Evolutionary conservation across 441 rosid genomes (phyloP).

Genomic region (Erodium texanum): DNA sequence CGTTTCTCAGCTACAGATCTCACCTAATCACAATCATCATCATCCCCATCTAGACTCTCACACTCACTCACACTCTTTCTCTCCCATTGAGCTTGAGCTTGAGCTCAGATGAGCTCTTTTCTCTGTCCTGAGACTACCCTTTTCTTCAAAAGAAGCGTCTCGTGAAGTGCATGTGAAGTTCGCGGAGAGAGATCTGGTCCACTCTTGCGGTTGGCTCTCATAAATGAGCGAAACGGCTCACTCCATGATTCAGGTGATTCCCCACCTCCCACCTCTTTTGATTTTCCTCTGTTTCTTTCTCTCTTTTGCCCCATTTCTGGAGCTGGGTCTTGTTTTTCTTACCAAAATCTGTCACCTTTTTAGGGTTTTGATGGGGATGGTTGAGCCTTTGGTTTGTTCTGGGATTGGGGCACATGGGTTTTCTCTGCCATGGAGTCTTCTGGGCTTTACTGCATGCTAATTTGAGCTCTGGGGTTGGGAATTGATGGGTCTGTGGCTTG

Average conservation of each 20-base stretch:
- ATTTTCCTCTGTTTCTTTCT: conserved; percentile 12
- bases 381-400: conserved; percentile 17
- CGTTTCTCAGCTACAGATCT: background rate
- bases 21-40: background rate
- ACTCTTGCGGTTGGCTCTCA: background rate
- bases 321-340: conserved; percentile 8
- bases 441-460: conserved; percentile 15
- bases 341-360: conserved; percentile 18
- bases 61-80: too few relatives aligned
- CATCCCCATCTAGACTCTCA: too few relatives aligned
- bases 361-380: conserved; percentile 17
- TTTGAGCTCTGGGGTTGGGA: background rate
- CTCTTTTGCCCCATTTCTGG: conserved; percentile 8
- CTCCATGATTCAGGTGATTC: conserved; percentile 40
- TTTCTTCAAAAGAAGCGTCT: conserved; percentile 8
- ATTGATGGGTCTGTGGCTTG: background rate
- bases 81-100: conserved; percentile 21
- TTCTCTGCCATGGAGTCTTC: background rate
- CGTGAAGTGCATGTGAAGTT: conserved; percentile 66
- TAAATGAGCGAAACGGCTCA: conserved; percentile 19
- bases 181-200: conserved; percentile 19
- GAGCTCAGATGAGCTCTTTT: conserved; percentile 11
- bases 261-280: conserved; percentile 14
- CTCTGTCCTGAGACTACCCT: conserved; percentile 11
- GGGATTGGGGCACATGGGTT: conserved; percentile 10